Evolutionary conservation across 148 eudicot genomes (phyloP).

Genomic region (Beta vulgaris): DNA sequence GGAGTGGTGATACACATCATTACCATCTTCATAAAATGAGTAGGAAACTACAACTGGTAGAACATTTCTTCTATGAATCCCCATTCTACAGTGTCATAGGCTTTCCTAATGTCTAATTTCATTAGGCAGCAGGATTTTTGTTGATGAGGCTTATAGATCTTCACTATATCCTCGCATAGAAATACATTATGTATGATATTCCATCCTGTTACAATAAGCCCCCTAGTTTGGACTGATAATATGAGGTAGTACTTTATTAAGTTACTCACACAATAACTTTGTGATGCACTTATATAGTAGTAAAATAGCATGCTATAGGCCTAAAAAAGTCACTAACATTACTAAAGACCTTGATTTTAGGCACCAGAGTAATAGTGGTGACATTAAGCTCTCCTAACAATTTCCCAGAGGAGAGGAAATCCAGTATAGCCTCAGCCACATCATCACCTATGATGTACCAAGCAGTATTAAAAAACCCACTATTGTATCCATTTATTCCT

Average conservation of each 20-base stretch:
- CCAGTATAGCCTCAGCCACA: not conserved
- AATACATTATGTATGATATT: too few species aligned
- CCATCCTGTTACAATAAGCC: too few species aligned
- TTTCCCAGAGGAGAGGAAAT: not conserved
- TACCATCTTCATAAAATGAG: not conserved
- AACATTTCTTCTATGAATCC: not conserved
- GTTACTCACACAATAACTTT: not conserved
- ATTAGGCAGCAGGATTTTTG: not conserved
- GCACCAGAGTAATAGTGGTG: not conserved
- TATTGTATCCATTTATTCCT: not conserved
- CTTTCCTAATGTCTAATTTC: not conserved
- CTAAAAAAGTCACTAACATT: not conserved
- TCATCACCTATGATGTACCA: not conserved
- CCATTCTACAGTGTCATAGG: not conserved
- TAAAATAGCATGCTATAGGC: not conserved
- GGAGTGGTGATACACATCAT: not conserved
- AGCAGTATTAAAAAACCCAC: not conserved
- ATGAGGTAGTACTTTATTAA: not conserved
- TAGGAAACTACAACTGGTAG: not conserved
- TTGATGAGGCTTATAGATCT: not conserved
- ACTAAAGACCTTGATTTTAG: not conserved
- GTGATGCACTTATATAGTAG: not conserved
- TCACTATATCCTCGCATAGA: too few species aligned
- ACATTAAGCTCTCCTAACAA: not conserved
- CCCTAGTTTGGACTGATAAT: too few species aligned